phyloP scores from a whole-genome alignment of 129 eudicot species.

The Helichrysum umbraculigerum region DNA sequence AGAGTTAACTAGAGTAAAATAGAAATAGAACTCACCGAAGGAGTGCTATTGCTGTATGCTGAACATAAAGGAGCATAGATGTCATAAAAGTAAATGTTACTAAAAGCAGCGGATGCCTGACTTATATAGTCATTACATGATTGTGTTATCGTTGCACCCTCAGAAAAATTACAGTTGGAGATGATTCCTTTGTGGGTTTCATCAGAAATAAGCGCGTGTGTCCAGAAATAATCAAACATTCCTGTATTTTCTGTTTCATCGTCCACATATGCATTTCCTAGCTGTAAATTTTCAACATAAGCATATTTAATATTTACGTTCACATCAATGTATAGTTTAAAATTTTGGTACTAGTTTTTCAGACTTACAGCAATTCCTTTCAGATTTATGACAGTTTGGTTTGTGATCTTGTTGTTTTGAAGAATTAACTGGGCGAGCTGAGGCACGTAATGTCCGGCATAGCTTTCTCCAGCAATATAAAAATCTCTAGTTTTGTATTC shows the following conservation, averaged over 20 bases:
- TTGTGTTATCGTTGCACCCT: conserved; percentile 14
- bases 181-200: conserved; percentile 47
- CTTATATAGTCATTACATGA: conserved; percentile 15
- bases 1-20: neutral
- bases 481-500: conserved; percentile 61
- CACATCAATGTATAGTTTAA: neutral
- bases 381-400: conserved; percentile 59
- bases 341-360: neutral
- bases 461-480: conserved; percentile 56
- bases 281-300: conserved; percentile 34
- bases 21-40: conserved; percentile 33
- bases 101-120: conserved; percentile 32
- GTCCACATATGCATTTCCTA: conserved; percentile 59
- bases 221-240: conserved; percentile 42
- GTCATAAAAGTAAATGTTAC: conserved; percentile 47
- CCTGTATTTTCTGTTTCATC: conserved; percentile 37
- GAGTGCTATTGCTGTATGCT: conserved; percentile 37
- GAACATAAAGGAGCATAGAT: conserved; percentile 65
- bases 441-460: conserved; percentile 64
- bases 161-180: conserved; percentile 53
- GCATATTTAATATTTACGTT: neutral
- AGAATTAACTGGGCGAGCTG: conserved; percentile 60
- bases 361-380: conserved; percentile 71
- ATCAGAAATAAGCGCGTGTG: conserved; percentile 57
- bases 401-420: conserved; percentile 57